Conservation (phyloP, 345 rosid genomes). For the Rhizophora apiculata region DNA sequence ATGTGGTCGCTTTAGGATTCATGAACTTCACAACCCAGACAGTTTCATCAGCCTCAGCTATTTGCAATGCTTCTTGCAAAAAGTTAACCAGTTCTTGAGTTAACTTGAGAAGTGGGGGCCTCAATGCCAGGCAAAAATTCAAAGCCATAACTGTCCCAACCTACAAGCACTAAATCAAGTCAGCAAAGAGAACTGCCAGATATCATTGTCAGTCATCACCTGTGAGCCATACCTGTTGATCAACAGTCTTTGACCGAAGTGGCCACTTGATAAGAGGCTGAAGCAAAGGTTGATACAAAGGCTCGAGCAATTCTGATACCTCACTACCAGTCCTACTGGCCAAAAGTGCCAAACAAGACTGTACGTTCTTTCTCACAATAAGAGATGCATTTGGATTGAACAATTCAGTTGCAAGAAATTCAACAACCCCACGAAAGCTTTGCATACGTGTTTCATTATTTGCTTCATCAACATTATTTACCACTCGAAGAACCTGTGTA, state of each 20-base stretch:
- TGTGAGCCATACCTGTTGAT: constrained; percentile 70
- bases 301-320: constrained; percentile 94
- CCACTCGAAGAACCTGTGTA: constrained; percentile 95
- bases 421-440: constrained; percentile 93
- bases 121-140: constrained; percentile 90
- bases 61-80: constrained; percentile 97
- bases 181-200: constrained; percentile 19
- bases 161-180: constrained; percentile 42
- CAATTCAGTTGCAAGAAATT: constrained; percentile 88
- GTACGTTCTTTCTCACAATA: constrained; percentile 90
- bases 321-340: constrained; percentile 99
- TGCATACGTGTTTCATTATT: constrained; percentile 86
- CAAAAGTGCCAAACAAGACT: constrained; percentile 89
- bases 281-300: constrained; percentile 74
- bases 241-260: constrained; percentile 87
- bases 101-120: constrained; percentile 96
- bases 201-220: not conserved
- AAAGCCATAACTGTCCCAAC: constrained; percentile 95
- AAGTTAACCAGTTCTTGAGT: constrained; percentile 93
- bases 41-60: constrained; percentile 97
- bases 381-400: constrained; percentile 85
- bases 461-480: constrained; percentile 93
- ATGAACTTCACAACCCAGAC: constrained; percentile 81
- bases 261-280: constrained; percentile 91
- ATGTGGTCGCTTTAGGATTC: constrained; percentile 78